A percentile compares a stretch with the other conserved stretches of the same genome.
Evolutionary conservation across 768 basidiomycete genomes (phyloP).

Genomic region (Russula dissimulans): DNA sequence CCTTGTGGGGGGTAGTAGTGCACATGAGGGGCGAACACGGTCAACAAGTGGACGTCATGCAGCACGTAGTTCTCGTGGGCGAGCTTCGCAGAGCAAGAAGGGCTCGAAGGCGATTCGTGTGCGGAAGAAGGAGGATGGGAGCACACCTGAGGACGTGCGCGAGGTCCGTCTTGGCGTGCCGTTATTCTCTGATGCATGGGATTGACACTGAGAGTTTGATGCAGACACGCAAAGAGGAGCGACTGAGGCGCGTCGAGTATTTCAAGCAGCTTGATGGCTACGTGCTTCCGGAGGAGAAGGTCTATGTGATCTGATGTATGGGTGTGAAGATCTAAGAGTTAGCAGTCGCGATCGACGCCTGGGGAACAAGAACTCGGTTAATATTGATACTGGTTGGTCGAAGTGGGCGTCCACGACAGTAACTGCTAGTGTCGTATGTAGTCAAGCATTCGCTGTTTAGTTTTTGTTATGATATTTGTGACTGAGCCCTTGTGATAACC

Average conservation of each 20-base stretch:
- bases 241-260: constrained; percentile 15
- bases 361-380: neutral
- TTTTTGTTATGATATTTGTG: too few species aligned
- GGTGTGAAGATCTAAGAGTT: neutral
- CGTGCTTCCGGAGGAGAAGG: constrained; percentile 16
- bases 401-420: neutral
- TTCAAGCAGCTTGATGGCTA: constrained; percentile 20
- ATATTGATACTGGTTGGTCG: too few species aligned
- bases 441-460: too few species aligned
- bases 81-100: neutral
- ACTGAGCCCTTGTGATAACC: too few species aligned
- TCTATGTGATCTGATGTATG: constrained; percentile 18
- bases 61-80: neutral
- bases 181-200: neutral
- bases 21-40: neutral
- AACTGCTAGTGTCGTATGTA: too few species aligned
- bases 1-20: neutral
- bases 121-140: constrained; percentile 16
- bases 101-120: constrained; percentile 1
- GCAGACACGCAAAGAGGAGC: constrained; percentile 16
- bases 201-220: neutral
- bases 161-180: constrained; percentile 7
- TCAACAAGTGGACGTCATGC: neutral
- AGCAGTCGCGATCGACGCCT: neutral
- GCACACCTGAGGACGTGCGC: constrained; percentile 18